phyloP scores from a whole-genome alignment of 768 basidiomycete genomes.

The Cystobasidium onofrii region DNA sequence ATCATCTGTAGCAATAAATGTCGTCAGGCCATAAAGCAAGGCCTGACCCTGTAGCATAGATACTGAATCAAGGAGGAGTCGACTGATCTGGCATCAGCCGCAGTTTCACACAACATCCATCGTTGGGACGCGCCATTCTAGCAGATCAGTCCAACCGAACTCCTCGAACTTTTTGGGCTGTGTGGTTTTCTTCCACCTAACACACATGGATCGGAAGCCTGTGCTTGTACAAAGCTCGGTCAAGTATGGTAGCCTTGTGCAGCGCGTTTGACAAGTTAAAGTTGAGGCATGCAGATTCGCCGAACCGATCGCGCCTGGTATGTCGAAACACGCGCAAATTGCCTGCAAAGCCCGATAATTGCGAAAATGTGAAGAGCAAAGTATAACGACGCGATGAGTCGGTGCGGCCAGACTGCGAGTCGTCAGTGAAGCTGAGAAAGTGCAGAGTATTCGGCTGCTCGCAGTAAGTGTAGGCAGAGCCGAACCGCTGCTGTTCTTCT shows the following conservation, averaged over 20 bases:
- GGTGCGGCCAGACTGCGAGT: not conserved
- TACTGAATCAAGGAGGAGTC: too few species aligned
- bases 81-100: too few species aligned
- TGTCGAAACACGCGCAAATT: not conserved
- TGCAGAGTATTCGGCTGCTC: not conserved
- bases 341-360: not conserved
- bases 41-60: not conserved
- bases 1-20: constrained; percentile 10
- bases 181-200: too few species aligned
- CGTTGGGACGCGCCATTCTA: too few species aligned
- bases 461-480: not conserved
- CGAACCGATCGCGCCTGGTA: not conserved
- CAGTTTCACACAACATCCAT: too few species aligned
- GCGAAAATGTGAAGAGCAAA: not conserved
- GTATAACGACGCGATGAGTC: not conserved
- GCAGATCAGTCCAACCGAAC: too few species aligned
- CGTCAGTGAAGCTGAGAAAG: not conserved
- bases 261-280: not conserved
- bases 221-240: too few species aligned
- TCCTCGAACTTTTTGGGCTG: too few species aligned
- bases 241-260: too few species aligned
- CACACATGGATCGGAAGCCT: too few species aligned
- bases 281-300: not conserved
- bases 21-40: not conserved
- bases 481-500: not conserved